Evolutionary conservation across 2,329 filamentous ascomycete species (phyloP), one percentile per base, ranked within the genome.

Genomic region (Septoria petroselini): DNA sequence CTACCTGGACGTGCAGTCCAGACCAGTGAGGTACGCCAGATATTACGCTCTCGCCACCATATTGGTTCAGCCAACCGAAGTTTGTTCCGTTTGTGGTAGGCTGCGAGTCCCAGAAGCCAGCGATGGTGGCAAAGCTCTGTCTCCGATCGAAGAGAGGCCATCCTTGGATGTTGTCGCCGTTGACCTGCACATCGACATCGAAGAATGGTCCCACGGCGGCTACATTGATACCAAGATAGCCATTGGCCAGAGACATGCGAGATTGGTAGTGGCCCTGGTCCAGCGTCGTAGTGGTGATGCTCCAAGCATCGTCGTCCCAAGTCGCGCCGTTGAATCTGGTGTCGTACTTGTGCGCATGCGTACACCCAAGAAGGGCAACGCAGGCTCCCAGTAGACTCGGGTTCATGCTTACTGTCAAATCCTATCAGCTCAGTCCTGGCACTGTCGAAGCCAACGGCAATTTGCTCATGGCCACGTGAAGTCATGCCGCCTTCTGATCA

Each of bases 21-120:
- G 76, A 75, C 76, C 83, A 85, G 62, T 88, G 84, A 5, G 85
- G 85, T 12, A 89, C 76, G 18, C 85, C 85, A 43, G 78, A 80
- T 54, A 88, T 85, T 42, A 85, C 82, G 58, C 80, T 85, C 60
- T 89, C 85, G 50, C 79, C 79, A 5, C 84, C 84, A 67, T 85
- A 84, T 57, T 87, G 80, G 48, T 79, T 75, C 35, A 88, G 65
- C 83, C 85, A 87, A 0, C 75, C 75, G 58, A 84, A 86, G 58
- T 87, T 87, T 5, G 78, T 77, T 0, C 76, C 75, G 37, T 79
- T 81, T 0, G 76, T 80, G 23, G 72, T 76, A 2, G 75, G 72
- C 62, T 86, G 81, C 2, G 72, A 72, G 54, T 85, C 76, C 64
- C 77, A 87, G 62, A 87, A 86, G 1, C 84, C 84, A 3, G 80